These are phyloP conservation scores for Cercospora canescens DNA, from an alignment of 2,329 filamentous ascomycete genomes.

Conservation along the genomic window DNA sequence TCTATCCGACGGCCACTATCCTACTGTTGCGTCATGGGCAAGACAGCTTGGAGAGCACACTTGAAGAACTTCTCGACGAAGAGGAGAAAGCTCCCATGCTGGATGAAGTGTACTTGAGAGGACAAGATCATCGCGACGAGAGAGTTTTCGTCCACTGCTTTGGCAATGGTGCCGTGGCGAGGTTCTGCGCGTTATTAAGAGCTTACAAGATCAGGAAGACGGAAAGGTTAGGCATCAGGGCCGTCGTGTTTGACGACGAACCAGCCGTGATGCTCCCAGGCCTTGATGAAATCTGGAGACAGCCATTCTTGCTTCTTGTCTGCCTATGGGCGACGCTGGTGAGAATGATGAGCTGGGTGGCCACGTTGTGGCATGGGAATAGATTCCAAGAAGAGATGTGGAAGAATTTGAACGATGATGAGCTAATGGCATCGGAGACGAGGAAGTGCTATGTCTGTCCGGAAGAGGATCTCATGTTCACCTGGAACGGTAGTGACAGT, in stretches of 20 bases:
- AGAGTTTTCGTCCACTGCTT: slow-evolving; percentile 31
- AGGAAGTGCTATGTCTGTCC: slow-evolving; percentile 32
- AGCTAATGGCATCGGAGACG: slow-evolving; percentile 22
- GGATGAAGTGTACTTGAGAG: background rate
- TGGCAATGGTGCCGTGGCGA: slow-evolving; percentile 26
- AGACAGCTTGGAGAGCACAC: slow-evolving; percentile 12
- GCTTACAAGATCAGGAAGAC: slow-evolving; percentile 29
- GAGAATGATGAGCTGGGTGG: background rate
- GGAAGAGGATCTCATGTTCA: slow-evolving; percentile 31
- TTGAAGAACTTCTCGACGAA: slow-evolving; percentile 17
- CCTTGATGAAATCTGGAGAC: background rate
- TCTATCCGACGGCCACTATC: slow-evolving; percentile 30
- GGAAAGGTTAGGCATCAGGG: slow-evolving; percentile 20
- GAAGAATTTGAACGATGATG: slow-evolving; percentile 25
- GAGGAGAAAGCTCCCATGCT: slow-evolving; percentile 13
- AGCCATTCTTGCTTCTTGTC: slow-evolving; percentile 11
- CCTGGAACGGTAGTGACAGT: slow-evolving; percentile 18
- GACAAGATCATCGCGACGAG: background rate
- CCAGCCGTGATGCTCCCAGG: slow-evolving; percentile 21
- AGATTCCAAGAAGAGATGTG: slow-evolving; percentile 13
- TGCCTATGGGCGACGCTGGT: slow-evolving; percentile 10
- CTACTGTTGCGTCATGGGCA: slow-evolving; percentile 21
- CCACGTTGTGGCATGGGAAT: background rate
- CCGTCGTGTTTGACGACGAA: slow-evolving; percentile 29
- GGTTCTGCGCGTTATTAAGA: slow-evolving; percentile 27